Percentiles rank a stretch among this genome's conserved stretches.
Conservation (phyloP, 768 basidiomycete genomes). For the Chiua virens region DNA sequence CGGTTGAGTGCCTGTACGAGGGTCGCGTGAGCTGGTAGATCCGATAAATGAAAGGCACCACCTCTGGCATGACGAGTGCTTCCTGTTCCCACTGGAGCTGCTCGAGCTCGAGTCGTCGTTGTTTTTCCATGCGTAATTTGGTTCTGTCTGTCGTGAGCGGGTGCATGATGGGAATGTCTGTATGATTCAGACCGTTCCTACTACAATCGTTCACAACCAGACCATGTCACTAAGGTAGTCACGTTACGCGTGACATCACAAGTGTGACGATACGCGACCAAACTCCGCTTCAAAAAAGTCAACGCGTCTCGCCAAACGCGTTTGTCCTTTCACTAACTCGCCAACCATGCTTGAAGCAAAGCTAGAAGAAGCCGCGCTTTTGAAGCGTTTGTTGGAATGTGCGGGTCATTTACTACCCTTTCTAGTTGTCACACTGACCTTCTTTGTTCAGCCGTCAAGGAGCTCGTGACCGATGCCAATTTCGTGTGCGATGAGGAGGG, state of each 20-base stretch:
- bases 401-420: conserved; percentile 22
- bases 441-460: conserved; percentile 78
- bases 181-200: too few relatives aligned
- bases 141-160: conserved; percentile 39
- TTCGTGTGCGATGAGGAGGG: conserved; percentile 97
- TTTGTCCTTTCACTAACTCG: conserved; percentile 2
- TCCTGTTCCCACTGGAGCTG: conserved; percentile 54
- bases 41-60: conserved; percentile 15
- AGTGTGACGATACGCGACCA: conserved; percentile 30
- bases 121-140: conserved; percentile 45
- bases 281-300: conserved; percentile 36
- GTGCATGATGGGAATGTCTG: conserved; percentile 14
- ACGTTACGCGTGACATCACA: conserved; percentile 27
- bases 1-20: conserved; percentile 31
- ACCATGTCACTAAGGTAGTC: conserved; percentile 8
- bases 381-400: conserved; percentile 96
- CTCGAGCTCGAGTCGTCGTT: conserved; percentile 52
- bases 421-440: background rate
- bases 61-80: conserved; percentile 59
- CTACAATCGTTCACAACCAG: too few relatives aligned
- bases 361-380: conserved; percentile 78
- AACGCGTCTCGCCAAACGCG: conserved; percentile 32
- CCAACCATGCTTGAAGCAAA: conserved; percentile 84
- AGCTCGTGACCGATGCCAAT: conserved; percentile 96
- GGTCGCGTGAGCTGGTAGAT: conserved; percentile 11